Base-by-base conservation (phyloP, 176 grass and related monocot species). In the Tuctoria greenei region DNA sequence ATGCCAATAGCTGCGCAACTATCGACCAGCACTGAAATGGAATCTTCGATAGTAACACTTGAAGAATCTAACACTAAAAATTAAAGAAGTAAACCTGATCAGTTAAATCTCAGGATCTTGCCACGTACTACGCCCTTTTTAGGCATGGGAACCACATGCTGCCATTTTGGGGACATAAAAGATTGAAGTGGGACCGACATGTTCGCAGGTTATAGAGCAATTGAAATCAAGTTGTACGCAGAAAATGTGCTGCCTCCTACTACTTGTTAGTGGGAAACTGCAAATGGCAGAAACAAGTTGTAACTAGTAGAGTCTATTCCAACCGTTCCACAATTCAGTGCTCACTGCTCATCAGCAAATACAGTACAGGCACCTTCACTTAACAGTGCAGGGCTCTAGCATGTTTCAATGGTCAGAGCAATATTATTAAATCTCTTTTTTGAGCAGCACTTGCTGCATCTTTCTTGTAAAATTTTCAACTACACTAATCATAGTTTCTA, bases 121-220 rank as follows among this genome's bases (percentile, higher is more conserved):
- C 51, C 86, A 51, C 24, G 49, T 39, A 65, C 5, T 60, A 31
- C 74, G 79, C 74, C 69, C 67, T 66, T 74, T 66, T 26, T 37
- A 64, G 74, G 46, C 52, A 71, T 55, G 74, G 84, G 84, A 67
- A 68, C 79, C 86, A 86, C 50, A 63, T 14, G 58, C 10, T 67
- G 78, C 80, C 87, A 95, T 82, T 88, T 70, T 13, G 85, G 86
- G 71, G 79, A 62, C 91, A 92, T 49, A 82, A 79, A 87, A 62
- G 79, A 77, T 65, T 66, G 72, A 80, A 88, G 78, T 84, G 85
- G 84, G 80, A 64, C 80, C 71, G 76, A 69, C 41, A 64, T 84
- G 76, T 83, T 71, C 10, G 45, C 76, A 84, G 49, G 81, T 76
- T 69, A 75, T 71, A 76, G 37, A 81, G 81, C 71, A 88, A 75